phyloP scores from a whole-genome alignment of 106 monocot genomes.

The Iris macrosiphon region DNA sequence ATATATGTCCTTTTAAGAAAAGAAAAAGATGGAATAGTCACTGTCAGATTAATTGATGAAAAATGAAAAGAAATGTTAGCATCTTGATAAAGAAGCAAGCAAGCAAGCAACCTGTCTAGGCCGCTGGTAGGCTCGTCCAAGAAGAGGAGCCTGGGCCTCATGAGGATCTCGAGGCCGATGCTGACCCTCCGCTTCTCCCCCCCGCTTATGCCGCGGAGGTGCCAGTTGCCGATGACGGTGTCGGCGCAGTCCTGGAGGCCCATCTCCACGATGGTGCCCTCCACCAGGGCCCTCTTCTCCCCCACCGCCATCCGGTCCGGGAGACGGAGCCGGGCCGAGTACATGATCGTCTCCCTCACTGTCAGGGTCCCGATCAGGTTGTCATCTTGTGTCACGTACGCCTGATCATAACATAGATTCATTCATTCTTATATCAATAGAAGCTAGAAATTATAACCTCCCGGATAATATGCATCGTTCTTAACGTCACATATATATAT shows the following conservation, averaged over 20 bases:
- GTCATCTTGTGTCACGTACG: slow-evolving; percentile 88
- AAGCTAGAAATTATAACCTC: too few species aligned
- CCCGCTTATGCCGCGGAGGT: slow-evolving; percentile 80
- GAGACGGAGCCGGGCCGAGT: slow-evolving; percentile 65
- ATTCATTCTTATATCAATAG: too few species aligned
- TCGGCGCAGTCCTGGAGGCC: slow-evolving; percentile 80
- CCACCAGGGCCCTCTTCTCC: slow-evolving; percentile 59
- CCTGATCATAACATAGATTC: slow-evolving; percentile 21
- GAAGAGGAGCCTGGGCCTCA: slow-evolving; percentile 86
- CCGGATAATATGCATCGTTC: too few species aligned
- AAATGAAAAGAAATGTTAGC: not conserved
- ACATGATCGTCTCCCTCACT: slow-evolving; percentile 71
- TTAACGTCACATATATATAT: too few species aligned
- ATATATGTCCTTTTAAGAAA: too few species aligned
- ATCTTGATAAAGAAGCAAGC: not conserved
- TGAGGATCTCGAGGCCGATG: slow-evolving; percentile 93
- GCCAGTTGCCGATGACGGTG: slow-evolving; percentile 72
- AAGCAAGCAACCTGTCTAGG: slow-evolving; percentile 72
- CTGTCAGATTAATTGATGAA: not conserved
- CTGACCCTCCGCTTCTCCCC: slow-evolving; percentile 96
- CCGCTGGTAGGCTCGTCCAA: slow-evolving; percentile 98
- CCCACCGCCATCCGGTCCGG: slow-evolving; percentile 62
- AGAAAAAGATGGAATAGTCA: not conserved
- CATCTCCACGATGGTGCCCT: slow-evolving; percentile 75
- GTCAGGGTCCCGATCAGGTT: slow-evolving; percentile 76